Percentiles rank a stretch among this genome's conserved stretches.
Evolutionary conservation across 306 rosid species (phyloP).

Genomic region (Inga oerstediana): DNA sequence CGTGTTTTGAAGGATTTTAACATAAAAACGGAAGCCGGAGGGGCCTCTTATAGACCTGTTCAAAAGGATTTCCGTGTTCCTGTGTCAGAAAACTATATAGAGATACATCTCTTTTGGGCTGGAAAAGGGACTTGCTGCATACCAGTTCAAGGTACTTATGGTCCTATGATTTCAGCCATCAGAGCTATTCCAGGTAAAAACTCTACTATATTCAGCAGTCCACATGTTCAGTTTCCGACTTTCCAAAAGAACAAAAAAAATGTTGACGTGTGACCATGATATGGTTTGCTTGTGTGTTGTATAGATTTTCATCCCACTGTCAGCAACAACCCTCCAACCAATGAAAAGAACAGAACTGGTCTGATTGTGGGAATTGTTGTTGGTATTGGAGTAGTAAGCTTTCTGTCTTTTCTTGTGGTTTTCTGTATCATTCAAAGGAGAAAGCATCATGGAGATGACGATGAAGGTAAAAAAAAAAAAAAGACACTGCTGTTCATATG

Average conservation of each 20-base stretch:
- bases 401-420: constrained; percentile 38
- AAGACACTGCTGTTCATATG: no score
- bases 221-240: background rate
- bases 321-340: constrained; percentile 40
- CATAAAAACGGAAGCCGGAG: constrained; percentile 53
- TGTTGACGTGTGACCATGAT: background rate
- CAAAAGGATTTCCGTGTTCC: constrained; percentile 34
- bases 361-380: constrained; percentile 47
- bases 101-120: constrained; percentile 89
- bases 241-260: background rate
- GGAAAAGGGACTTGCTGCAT: constrained; percentile 78
- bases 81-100: constrained; percentile 65
- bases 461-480: constrained; percentile 54
- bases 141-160: constrained; percentile 45
- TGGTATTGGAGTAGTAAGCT: constrained; percentile 52
- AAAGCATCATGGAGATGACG: constrained; percentile 31
- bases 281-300: constrained; percentile 20
- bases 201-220: background rate
- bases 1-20: constrained; percentile 49
- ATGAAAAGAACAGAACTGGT: constrained; percentile 41
- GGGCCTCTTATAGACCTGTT: constrained; percentile 49
- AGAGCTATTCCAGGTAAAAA: constrained; percentile 63
- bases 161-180: constrained; percentile 59
- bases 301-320: constrained; percentile 50
- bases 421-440: constrained; percentile 49